phyloP scores from a whole-genome alignment of 345 rosid species.

The Salix brachista region DNA sequence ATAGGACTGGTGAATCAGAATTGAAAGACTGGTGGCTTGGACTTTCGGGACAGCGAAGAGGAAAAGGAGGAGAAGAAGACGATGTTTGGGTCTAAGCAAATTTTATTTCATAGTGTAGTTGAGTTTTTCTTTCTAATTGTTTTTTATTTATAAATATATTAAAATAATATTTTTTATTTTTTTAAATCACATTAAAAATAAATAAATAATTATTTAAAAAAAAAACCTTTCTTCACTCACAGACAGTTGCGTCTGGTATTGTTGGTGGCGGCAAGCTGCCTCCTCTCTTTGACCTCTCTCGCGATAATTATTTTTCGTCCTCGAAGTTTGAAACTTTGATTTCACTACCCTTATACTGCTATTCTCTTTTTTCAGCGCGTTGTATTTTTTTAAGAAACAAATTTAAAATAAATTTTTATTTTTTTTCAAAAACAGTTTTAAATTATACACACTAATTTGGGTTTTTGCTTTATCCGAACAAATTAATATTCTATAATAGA shows the following conservation, averaged over 20 bases:
- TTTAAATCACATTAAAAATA: too few relatives aligned
- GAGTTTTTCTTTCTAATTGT: too few relatives aligned
- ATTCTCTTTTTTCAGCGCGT: too few relatives aligned
- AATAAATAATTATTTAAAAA: too few relatives aligned
- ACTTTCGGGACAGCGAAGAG: neutral
- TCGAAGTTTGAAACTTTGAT: too few relatives aligned
- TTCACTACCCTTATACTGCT: too few relatives aligned
- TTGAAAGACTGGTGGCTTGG: neutral
- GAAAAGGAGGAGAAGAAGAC: conserved; percentile 24
- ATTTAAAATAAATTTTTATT: too few relatives aligned
- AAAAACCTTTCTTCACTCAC: neutral
- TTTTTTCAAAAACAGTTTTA: too few relatives aligned
- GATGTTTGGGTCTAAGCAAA: conserved; percentile 14
- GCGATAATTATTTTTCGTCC: neutral
- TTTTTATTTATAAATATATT: too few relatives aligned
- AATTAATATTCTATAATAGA: neutral
- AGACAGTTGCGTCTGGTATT: neutral
- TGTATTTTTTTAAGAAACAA: too few relatives aligned
- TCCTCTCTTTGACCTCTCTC: conserved; percentile 5
- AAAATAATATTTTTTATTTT: too few relatives aligned
- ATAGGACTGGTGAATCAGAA: neutral
- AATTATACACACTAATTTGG: too few relatives aligned
- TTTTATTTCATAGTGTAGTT: neutral
- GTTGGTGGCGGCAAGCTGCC: neutral
- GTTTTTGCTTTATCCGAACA: neutral